Percentiles rank a stretch among this genome's conserved stretches.
These are phyloP conservation scores for Aquanectria penicillioides DNA, from an alignment of 2,329 filamentous ascomycete species.

Conservation along the genomic window DNA sequence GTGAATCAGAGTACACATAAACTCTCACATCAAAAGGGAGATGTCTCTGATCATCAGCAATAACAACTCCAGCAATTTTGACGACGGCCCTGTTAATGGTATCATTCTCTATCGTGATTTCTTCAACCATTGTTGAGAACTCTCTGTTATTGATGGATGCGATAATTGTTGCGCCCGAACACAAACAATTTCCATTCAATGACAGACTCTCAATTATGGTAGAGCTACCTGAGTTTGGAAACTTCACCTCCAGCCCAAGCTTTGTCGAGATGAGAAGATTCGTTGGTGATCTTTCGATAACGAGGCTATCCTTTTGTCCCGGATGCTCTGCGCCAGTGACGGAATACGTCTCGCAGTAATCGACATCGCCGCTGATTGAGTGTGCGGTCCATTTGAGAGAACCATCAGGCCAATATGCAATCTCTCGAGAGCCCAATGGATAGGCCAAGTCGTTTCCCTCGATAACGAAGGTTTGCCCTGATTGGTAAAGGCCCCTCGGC, in stretches of 20 bases:
- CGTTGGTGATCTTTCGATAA: background rate
- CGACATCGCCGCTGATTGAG: conserved; percentile 56
- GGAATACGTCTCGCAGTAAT: conserved; percentile 53
- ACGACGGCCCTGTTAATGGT: conserved; percentile 23
- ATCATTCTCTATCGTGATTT: conserved; percentile 15
- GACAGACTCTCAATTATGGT: conserved; percentile 19
- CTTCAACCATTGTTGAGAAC: conserved; percentile 19
- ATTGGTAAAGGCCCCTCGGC: conserved; percentile 24
- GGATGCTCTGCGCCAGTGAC: conserved; percentile 27
- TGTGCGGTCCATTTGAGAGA: conserved; percentile 71
- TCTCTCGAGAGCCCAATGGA: conserved; percentile 26
- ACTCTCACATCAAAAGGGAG: conserved; percentile 44
- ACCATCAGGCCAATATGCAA: conserved; percentile 62
- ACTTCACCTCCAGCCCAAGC: conserved; percentile 15
- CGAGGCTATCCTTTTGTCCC: background rate
- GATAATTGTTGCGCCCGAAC: conserved; percentile 24
- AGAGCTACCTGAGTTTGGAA: background rate
- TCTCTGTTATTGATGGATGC: conserved; percentile 26
- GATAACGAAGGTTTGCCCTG: conserved; percentile 27
- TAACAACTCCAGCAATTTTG: conserved; percentile 20
- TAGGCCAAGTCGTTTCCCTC: conserved; percentile 2
- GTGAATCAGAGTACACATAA: conserved; percentile 66
- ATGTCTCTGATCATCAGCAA: conserved; percentile 10
- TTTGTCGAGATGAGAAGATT: conserved; percentile 5
- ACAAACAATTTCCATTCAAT: background rate